Evolutionary conservation across 768 basidiomycete genomes (phyloP).

Genomic region (Mycena belliarum): DNA sequence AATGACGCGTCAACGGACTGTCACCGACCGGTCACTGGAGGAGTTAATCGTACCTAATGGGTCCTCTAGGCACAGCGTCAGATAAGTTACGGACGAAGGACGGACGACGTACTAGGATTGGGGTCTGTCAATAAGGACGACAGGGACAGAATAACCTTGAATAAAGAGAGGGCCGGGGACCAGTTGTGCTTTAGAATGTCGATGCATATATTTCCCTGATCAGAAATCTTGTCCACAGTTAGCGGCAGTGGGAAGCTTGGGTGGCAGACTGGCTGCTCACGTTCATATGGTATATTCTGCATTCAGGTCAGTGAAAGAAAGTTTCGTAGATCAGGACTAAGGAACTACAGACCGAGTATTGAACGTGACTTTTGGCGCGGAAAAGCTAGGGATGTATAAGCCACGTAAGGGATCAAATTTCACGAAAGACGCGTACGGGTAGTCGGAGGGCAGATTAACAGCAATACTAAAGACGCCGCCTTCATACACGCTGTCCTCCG

Average conservation of each 20-base stretch:
- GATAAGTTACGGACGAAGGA: background rate
- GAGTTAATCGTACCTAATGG: conserved; percentile 59
- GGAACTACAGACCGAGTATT: conserved; percentile 59
- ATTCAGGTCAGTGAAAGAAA: background rate
- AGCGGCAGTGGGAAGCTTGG: background rate
- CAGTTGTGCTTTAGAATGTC: conserved; percentile 93
- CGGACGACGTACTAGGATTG: conserved; percentile 72
- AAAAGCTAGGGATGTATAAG: conserved; percentile 52
- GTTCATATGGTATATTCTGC: conserved; percentile 89
- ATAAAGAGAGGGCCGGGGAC: conserved; percentile 91
- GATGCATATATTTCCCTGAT: conserved; percentile 77
- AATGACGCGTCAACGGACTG: background rate
- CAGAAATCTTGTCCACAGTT: conserved; percentile 52
- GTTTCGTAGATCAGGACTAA: background rate
- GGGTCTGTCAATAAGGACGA: conserved; percentile 93
- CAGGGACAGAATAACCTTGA: conserved; percentile 92
- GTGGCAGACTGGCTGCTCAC: conserved; percentile 34
- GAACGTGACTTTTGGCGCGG: conserved; percentile 76
- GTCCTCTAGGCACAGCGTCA: conserved; percentile 49
- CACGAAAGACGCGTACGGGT: conserved; percentile 60
- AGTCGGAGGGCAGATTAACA: conserved; percentile 67
- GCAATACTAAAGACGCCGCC: conserved; percentile 74
- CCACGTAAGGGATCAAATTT: conserved; percentile 5
- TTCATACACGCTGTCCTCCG: conserved; percentile 81
- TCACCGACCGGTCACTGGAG: background rate